A percentile compares a stretch with the other conserved stretches of the same genome.
These are phyloP conservation scores for Dionaea muscipula DNA, from an alignment of 179 eudicot genomes.

Conservation along the genomic window DNA sequence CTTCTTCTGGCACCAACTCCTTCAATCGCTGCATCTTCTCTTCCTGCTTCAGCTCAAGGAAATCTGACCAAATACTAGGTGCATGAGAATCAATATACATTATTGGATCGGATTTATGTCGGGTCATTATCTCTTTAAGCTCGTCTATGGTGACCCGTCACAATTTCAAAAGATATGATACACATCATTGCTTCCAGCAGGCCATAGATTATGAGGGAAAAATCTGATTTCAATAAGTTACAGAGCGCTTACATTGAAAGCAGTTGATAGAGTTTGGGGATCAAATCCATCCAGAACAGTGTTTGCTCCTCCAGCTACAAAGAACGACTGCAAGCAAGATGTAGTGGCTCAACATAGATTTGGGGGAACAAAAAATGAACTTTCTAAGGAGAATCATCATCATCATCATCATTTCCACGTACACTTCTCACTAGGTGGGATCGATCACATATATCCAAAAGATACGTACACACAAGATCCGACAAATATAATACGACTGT, in stretches of 20 bases:
- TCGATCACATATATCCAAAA: no score
- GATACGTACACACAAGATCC: no score
- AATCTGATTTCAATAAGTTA: no score
- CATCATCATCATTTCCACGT: no score
- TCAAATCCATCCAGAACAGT: slow-evolving; percentile 70
- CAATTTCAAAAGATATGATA: neutral
- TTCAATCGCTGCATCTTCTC: slow-evolving; percentile 29
- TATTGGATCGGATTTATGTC: slow-evolving; percentile 50
- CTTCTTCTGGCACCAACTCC: slow-evolving; percentile 21
- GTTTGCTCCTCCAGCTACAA: slow-evolving; percentile 58
- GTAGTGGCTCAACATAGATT: neutral
- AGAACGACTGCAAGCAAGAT: slow-evolving; percentile 53
- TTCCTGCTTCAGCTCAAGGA: slow-evolving; percentile 28
- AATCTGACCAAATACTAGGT: slow-evolving; percentile 36
- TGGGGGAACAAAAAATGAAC: no score
- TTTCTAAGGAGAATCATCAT: no score
- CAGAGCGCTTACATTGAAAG: slow-evolving; percentile 46
- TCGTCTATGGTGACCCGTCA: slow-evolving; percentile 41
- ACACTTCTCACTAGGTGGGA: no score
- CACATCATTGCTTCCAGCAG: neutral
- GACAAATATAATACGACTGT: no score
- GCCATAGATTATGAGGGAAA: no score
- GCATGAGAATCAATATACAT: slow-evolving; percentile 33
- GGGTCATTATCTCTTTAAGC: slow-evolving; percentile 27
- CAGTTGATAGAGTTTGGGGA: slow-evolving; percentile 42